phyloP scores from a whole-genome alignment of 441 rosid genomes.

The Adansonia rubrostipa region DNA sequence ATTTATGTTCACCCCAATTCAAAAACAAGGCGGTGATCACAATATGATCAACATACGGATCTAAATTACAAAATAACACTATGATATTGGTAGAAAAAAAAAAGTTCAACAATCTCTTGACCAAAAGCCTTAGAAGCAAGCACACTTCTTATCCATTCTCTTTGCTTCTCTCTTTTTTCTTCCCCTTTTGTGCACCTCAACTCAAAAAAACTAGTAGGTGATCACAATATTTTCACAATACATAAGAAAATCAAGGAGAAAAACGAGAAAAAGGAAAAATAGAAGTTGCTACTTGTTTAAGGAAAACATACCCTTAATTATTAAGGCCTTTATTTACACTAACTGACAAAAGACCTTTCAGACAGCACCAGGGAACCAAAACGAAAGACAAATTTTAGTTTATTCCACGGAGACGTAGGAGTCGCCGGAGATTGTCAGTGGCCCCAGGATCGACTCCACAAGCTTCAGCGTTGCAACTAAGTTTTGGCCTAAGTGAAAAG shows the following conservation, averaged over 20 bases:
- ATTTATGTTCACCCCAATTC: conserved; percentile 18
- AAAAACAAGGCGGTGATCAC: conserved; percentile 22
- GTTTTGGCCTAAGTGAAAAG: conserved; percentile 71
- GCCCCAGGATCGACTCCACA: conserved; percentile 54
- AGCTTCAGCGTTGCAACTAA: conserved; percentile 73
- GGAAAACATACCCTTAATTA: conserved; percentile 8
- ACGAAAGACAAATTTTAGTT: not conserved
- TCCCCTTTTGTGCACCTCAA: conserved; percentile 31
- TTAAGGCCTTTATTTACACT: conserved; percentile 26
- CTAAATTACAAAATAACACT: conserved; percentile 1
- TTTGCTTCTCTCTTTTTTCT: not conserved
- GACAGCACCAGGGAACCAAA: not conserved
- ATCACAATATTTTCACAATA: conserved; percentile 6
- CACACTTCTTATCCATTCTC: not conserved
- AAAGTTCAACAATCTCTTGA: not conserved
- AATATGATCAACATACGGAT: not conserved
- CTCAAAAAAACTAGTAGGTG: conserved; percentile 30
- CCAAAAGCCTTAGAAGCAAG: conserved; percentile 2
- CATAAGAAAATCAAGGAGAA: not conserved
- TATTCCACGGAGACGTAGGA: conserved; percentile 62
- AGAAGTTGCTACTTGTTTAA: not conserved
- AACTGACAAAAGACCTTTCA: not conserved
- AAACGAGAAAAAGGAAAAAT: not conserved
- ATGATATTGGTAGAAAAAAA: not conserved
- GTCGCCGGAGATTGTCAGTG: conserved; percentile 64